Percentiles rank a stretch among this genome's conserved stretches.
phyloP scores from a whole-genome alignment of 768 basidiomycete genomes.

The Mycena leptocephala region DNA sequence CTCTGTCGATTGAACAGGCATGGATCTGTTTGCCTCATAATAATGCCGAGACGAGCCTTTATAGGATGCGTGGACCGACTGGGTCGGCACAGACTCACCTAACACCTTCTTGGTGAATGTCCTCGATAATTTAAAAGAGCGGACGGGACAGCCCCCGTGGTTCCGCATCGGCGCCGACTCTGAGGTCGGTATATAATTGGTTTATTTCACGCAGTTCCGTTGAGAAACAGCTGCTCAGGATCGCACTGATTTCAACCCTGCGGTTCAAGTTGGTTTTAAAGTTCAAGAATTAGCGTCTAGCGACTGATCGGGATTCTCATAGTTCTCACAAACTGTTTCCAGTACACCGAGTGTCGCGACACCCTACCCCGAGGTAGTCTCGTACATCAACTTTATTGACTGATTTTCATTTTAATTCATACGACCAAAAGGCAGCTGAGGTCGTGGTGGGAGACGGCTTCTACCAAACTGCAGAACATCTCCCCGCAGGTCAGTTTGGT shows the following conservation, averaged over 20 bases:
- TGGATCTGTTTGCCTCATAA: background rate
- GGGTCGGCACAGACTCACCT: constrained; percentile 54
- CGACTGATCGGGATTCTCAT: background rate
- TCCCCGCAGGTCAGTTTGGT: constrained; percentile 50
- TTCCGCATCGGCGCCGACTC: constrained; percentile 58
- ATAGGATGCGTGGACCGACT: constrained; percentile 65
- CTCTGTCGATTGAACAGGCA: constrained; percentile 61
- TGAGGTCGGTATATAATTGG: background rate
- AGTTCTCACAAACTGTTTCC: constrained; percentile 57
- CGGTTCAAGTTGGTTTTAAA: constrained; percentile 46
- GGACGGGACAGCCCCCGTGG: constrained; percentile 56
- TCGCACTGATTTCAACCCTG: constrained; percentile 57
- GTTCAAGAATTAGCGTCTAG: background rate
- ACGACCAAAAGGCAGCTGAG: constrained; percentile 49
- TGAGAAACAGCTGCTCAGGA: constrained; percentile 37
- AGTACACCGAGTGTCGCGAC: constrained; percentile 51
- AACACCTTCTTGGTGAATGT: constrained; percentile 61
- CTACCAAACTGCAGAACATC: constrained; percentile 56
- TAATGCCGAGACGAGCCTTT: too few species aligned
- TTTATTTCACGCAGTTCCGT: background rate
- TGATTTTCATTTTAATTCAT: background rate
- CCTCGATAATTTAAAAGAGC: constrained; percentile 55
- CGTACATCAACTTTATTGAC: background rate
- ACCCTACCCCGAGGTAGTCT: constrained; percentile 60
- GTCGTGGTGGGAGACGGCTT: constrained; percentile 60